Evolutionary conservation across 73 alveolate genomes (phyloP), one percentile per base, ranked within the genome.

Genomic region (Symbiodinium natans): DNA sequence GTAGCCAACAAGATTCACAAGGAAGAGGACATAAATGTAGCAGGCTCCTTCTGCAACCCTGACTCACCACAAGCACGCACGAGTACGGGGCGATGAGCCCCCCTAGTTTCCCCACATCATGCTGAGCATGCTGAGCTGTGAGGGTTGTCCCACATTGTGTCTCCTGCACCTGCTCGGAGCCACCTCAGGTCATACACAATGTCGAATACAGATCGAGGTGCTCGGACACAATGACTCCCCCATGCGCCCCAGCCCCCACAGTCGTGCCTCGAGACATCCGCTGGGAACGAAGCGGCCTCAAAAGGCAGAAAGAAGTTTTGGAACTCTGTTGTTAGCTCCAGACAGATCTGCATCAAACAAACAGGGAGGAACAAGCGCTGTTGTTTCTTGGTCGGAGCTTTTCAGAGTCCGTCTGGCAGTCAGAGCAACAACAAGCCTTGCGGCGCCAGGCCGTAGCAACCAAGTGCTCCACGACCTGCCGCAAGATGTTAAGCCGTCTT

Each of bases 1-100:
- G 59, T 86, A 86, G 83, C 93, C 93, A 23, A 80, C 59, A 52
- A 86, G 83, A 48, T 86, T 86, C 59, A 86, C 93, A 34, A 86
- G 59, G 83, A 86, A 86, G 40, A 86, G 56, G 40, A 86, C 82
- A 21, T 86, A 86, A 80, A 86, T 80, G 39, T 86, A 86, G 63
- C 59, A 48, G 41, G 93, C 83, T 86, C 93, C 93, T 46, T 29
- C 63, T 5, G 56, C 56, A 43, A 43, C 56, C 56, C 56, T 43
- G 56, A 43, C 56, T 43, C 56, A 43, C 56, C 11, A 43, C 56
- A 43, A 43, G 56, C 56, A 43, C 56, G 56, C 56, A 43, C 56
- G 56, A 43, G 56, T 8, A 43, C 6, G 56, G 56, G 56, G 56
- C 56, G 56, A 43, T 43, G 6, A 43, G 11, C n/a, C n/a, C 56